Conservation (phyloP, 2,329 filamentous ascomycete genomes). For the Fusarium piperis region DNA sequence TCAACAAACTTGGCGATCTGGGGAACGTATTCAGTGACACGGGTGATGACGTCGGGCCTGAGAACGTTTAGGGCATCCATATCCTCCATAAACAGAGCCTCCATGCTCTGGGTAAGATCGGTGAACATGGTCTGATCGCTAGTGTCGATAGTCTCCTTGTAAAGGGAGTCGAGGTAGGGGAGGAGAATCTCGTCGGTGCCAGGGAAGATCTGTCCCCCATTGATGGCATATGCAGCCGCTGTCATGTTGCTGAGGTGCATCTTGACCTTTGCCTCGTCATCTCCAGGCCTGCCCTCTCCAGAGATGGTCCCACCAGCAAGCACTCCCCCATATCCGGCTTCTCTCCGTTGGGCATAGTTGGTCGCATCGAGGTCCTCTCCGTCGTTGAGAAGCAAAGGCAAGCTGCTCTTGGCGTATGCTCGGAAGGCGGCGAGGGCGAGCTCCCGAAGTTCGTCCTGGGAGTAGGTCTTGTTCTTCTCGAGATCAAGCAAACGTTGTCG, state of each 20-base stretch:
- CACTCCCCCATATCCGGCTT: slow-evolving; percentile 63
- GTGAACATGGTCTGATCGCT: slow-evolving; percentile 81
- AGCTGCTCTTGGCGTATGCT: slow-evolving; percentile 64
- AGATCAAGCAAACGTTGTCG: slow-evolving; percentile 84
- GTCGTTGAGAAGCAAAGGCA: slow-evolving; percentile 61
- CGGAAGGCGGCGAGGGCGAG: slow-evolving; percentile 64
- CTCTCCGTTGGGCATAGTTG: slow-evolving; percentile 61
- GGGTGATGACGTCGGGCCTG: slow-evolving; percentile 81
- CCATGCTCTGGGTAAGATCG: slow-evolving; percentile 84
- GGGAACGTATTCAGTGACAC: slow-evolving; percentile 91
- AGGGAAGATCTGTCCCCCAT: slow-evolving; percentile 60
- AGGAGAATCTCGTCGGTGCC: slow-evolving; percentile 75
- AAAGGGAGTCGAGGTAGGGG: slow-evolving; percentile 80
- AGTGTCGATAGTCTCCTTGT: slow-evolving; percentile 70
- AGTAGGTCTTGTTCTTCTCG: slow-evolving; percentile 74
- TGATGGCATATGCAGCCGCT: slow-evolving; percentile 60
- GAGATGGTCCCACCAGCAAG: slow-evolving; percentile 64
- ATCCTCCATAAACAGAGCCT: slow-evolving; percentile 87
- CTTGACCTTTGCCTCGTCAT: slow-evolving; percentile 86
- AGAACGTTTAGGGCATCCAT: slow-evolving; percentile 89
- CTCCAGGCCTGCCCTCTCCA: slow-evolving; percentile 70
- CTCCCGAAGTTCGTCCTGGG: slow-evolving; percentile 56
- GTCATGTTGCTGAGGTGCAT: slow-evolving; percentile 81
- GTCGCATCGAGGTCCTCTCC: slow-evolving; percentile 56
- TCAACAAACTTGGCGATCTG: slow-evolving; percentile 89